Evolutionary conservation across 345 rosid genomes (phyloP), one percentile per base, ranked within the genome.

Genomic region (Ceriops tagal): DNA sequence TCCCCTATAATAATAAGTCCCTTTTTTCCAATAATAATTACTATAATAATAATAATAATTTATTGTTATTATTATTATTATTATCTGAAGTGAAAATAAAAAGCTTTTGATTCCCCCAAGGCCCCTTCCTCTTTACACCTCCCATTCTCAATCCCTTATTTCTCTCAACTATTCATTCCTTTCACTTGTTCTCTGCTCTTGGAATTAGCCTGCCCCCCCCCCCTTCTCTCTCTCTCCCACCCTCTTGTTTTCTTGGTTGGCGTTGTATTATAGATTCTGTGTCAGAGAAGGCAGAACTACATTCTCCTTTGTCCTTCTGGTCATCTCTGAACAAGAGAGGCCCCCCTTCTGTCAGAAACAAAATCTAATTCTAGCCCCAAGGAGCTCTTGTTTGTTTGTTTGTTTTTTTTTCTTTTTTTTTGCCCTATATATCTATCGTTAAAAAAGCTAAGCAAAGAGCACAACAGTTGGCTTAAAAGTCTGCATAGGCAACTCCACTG

Each of bases 261-360:
- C 28, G 46, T 26, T 16, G 21, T 61, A 61, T 32, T 55, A 8
- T 32, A 5, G 47, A 20, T 58, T 55, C 61, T 64, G 64, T 59
- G 66, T 72, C 59, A 60, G 66, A 68, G 51, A 9, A 56, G 18
- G 30, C 28, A 24, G 28, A 56, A 64, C 58, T 35, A 60, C 49
- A 6, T 46, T 71, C 61, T 43, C 59, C 78, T 64, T 69, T 76
- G 78, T 73, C 70, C 81, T 35, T 24, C 59, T 24, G 28, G 10
- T 56, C 24, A 20, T 53, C 11, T 56, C 59, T 56, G 73, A 69
- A 51, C 64, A 64, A 31, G 68, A 31, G 64, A 71, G 73, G 72
- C 35, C 72, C 67, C 58, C 58, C 62, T 72, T 73, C 64, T 81
- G 82, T 78, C 82, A 75, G 80, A 77, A 58, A 69, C 73, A 73